Evolutionary conservation across 2,329 filamentous ascomycete genomes (phyloP).

Genomic region (Diaporthe caulivora): DNA sequence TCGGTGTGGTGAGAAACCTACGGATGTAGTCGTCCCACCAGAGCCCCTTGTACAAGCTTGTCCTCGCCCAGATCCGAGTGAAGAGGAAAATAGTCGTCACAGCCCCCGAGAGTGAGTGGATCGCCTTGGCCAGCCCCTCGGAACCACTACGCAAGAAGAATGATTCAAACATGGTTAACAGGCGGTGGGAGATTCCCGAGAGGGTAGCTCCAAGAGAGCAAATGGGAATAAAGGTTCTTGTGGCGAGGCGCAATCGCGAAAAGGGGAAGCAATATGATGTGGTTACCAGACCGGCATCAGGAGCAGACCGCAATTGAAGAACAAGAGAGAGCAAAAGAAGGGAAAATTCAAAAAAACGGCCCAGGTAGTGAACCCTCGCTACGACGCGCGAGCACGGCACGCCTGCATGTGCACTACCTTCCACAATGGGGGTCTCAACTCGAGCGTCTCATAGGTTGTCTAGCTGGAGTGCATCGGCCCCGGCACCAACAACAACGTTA

Average conservation of each 20-base stretch:
- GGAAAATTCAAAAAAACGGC: neutral
- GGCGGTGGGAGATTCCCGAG: neutral
- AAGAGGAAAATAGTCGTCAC: slow-evolving; percentile 36
- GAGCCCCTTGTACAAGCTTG: slow-evolving; percentile 29
- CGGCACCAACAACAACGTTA: slow-evolving; percentile 20
- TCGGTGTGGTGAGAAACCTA: neutral
- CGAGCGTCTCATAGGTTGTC: slow-evolving; percentile 5
- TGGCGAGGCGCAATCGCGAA: too few species aligned
- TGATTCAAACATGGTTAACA: slow-evolving; percentile 8
- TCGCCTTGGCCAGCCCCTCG: slow-evolving; percentile 34
- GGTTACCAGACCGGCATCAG: neutral
- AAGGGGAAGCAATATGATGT: too few species aligned
- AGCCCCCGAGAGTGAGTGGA: slow-evolving; percentile 27
- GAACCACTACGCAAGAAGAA: slow-evolving; percentile 30
- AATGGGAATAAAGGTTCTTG: too few species aligned
- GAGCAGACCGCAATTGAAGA: neutral
- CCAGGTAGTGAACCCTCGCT: neutral
- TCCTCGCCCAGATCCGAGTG: slow-evolving; percentile 32
- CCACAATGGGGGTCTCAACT: slow-evolving; percentile 1
- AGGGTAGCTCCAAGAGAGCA: neutral
- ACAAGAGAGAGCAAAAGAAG: neutral
- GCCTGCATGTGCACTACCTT: slow-evolving; percentile 12
- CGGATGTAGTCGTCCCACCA: slow-evolving; percentile 37
- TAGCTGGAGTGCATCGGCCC: neutral
- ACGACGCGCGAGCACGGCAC: slow-evolving; percentile 17